These are phyloP conservation scores for Pichia cactophila DNA, from an alignment of 1,139 yeast genomes.

Conservation along the genomic window DNA sequence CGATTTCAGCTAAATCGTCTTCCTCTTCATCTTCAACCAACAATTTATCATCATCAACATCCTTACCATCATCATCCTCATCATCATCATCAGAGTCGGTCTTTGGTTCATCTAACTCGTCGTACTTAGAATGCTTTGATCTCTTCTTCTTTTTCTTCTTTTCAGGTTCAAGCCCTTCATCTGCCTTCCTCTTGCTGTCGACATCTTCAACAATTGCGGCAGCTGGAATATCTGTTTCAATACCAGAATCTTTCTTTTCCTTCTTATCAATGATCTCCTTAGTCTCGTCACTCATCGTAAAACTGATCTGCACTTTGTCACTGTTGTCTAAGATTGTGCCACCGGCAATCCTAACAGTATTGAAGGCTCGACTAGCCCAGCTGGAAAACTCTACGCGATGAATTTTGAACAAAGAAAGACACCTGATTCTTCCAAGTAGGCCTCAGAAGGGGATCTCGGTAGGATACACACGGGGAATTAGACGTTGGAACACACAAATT, in stretches of 20 bases:
- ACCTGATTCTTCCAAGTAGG: background rate
- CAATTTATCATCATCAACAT: constrained; percentile 48
- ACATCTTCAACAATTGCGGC: background rate
- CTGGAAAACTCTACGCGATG: no score
- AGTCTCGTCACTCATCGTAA: background rate
- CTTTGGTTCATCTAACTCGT: constrained; percentile 33
- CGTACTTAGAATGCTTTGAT: constrained; percentile 40
- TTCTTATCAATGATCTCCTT: background rate
- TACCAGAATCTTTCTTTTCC: background rate
- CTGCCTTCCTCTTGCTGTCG: constrained; percentile 16
- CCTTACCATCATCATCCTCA: constrained; percentile 40
- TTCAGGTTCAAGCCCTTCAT: constrained; percentile 16
- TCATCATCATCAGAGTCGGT: constrained; percentile 27
- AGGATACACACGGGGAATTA: no score
- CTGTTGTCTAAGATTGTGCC: background rate
- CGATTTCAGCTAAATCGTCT: constrained; percentile 79
- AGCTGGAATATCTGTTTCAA: background rate
- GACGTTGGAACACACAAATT: no score
- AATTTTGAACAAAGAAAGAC: background rate
- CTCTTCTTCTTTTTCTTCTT: constrained; percentile 33
- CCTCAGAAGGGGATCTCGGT: background rate
- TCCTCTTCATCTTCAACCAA: constrained; percentile 62
- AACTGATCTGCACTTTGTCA: background rate
- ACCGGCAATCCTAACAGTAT: no score
- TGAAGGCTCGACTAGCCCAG: no score